These are phyloP conservation scores for Aristolochia contorta DNA, from an alignment of 164 flowering plant genomes.

Conservation along the genomic window DNA sequence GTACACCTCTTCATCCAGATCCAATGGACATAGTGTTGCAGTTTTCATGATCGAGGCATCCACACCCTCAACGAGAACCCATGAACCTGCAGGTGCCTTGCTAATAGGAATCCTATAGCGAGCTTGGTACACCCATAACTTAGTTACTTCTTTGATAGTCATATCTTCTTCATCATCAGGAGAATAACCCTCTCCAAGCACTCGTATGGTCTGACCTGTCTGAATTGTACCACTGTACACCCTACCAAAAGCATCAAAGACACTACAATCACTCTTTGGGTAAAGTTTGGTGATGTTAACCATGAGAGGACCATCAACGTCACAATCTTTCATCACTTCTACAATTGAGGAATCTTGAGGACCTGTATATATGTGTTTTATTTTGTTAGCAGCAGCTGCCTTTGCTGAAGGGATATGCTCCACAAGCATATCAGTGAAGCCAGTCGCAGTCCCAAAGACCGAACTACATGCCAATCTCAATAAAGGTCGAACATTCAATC, in stretches of 20 bases:
- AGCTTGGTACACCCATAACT: conserved; percentile 94
- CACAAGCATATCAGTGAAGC: conserved; percentile 97
- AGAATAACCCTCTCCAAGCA: conserved; percentile 96
- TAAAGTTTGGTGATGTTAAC: conserved; percentile 91
- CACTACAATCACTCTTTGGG: conserved; percentile 96
- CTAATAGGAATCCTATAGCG: conserved; percentile 87
- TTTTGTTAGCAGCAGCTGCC: conserved; percentile 68
- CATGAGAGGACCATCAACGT: conserved; percentile 87
- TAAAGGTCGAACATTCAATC: conserved; percentile 83
- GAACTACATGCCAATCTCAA: conserved; percentile 93
- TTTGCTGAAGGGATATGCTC: conserved; percentile 91
- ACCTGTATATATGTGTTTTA: conserved; percentile 86
- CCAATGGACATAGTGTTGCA: conserved; percentile 81
- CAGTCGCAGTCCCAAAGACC: conserved; percentile 93
- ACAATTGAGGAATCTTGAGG: conserved; percentile 57
- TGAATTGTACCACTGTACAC: conserved; percentile 85
- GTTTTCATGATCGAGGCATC: conserved; percentile 99
- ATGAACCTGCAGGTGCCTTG: conserved; percentile 96
- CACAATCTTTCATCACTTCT: conserved; percentile 74
- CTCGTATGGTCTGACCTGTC: conserved; percentile 88
- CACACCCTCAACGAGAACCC: conserved; percentile 99
- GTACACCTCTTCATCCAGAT: conserved; percentile 80
- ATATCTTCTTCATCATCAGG: conserved; percentile 99
- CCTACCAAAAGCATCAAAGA: conserved; percentile 98
- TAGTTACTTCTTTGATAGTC: conserved; percentile 92